Evolutionary conservation across 176 grass and related monocot species (phyloP).

Genomic region (Elaeis guineensis): DNA sequence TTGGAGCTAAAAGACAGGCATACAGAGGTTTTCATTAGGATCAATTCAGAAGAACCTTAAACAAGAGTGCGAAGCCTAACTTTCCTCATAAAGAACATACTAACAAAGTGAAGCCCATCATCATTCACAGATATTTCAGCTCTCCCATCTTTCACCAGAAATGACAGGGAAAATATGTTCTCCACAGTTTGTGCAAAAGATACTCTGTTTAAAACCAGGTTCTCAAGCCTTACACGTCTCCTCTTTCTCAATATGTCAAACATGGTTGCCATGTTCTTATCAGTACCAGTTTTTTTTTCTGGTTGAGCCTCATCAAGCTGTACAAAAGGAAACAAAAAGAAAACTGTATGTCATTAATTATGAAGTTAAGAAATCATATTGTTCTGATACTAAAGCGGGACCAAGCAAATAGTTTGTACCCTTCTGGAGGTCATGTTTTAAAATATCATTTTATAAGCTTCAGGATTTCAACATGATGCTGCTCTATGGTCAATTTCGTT

Average conservation of each 20-base stretch:
- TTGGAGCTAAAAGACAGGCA: slow-evolving; percentile 20
- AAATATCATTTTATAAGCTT: too few species aligned
- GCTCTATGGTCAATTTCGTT: too few species aligned
- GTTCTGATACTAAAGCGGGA: too few species aligned
- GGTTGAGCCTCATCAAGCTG: slow-evolving; percentile 23
- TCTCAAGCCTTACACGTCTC: slow-evolving; percentile 21
- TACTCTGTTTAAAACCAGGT: slow-evolving; percentile 23
- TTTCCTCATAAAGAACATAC: slow-evolving; percentile 16
- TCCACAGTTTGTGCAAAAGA: slow-evolving; percentile 37
- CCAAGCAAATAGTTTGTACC: too few species aligned
- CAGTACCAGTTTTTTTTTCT: slow-evolving; percentile 31
- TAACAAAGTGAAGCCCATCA: slow-evolving; percentile 24
- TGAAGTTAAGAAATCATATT: too few species aligned
- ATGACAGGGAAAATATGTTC: slow-evolving; percentile 44
- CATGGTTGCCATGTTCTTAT: slow-evolving; percentile 25
- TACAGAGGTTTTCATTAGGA: neutral
- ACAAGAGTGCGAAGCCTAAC: too few species aligned
- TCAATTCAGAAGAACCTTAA: neutral
- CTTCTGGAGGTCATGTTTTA: too few species aligned
- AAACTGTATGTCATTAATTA: too few species aligned
- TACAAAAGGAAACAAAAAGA: neutral
- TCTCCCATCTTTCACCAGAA: slow-evolving; percentile 42
- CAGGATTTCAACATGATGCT: too few species aligned
- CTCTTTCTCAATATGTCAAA: slow-evolving; percentile 22
- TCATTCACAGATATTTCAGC: slow-evolving; percentile 21